These are phyloP conservation scores for Micractinium sp. DNA, from an alignment of 139 green algal genomes.

Conservation along the genomic window DNA sequence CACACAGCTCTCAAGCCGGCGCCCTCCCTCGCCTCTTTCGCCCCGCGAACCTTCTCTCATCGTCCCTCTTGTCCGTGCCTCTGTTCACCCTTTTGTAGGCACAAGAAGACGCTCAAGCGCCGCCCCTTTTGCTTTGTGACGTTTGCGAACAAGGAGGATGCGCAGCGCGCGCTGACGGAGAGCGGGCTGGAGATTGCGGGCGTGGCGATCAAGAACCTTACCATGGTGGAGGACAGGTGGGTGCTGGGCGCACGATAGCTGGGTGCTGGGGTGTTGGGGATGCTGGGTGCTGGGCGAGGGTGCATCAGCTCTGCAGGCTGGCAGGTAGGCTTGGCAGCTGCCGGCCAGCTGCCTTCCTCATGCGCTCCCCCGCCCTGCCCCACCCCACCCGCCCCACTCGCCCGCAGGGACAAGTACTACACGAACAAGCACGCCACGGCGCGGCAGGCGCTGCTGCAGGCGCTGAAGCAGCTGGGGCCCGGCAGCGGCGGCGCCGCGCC, in stretches of 20 bases:
- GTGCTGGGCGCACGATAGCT: not conserved
- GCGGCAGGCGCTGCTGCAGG: slow-evolving; percentile 33
- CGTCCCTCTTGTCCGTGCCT: too few species aligned
- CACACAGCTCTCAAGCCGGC: too few species aligned
- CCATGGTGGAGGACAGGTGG: slow-evolving; percentile 50
- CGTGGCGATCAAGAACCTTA: slow-evolving; percentile 52
- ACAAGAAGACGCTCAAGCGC: slow-evolving; percentile 54
- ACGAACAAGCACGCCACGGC: slow-evolving; percentile 46
- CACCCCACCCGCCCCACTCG: not conserved
- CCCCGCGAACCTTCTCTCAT: too few species aligned
- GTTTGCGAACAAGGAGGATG: slow-evolving; percentile 39
- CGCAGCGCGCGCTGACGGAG: slow-evolving; percentile 35
- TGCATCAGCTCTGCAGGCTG: not conserved
- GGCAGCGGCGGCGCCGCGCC: not conserved
- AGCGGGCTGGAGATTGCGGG: slow-evolving; percentile 47
- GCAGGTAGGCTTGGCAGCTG: not conserved
- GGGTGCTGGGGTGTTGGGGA: not conserved
- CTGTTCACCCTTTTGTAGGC: not conserved
- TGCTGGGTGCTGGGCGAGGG: not conserved
- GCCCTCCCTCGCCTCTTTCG: not conserved
- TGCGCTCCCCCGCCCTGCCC: not conserved
- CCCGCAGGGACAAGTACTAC: slow-evolving; percentile 48
- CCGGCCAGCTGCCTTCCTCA: not conserved
- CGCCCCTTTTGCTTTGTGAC: slow-evolving; percentile 58
- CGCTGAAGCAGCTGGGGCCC: slow-evolving; percentile 19